phyloP scores from a whole-genome alignment of 306 rosid genomes.

The Pueraria montana region DNA sequence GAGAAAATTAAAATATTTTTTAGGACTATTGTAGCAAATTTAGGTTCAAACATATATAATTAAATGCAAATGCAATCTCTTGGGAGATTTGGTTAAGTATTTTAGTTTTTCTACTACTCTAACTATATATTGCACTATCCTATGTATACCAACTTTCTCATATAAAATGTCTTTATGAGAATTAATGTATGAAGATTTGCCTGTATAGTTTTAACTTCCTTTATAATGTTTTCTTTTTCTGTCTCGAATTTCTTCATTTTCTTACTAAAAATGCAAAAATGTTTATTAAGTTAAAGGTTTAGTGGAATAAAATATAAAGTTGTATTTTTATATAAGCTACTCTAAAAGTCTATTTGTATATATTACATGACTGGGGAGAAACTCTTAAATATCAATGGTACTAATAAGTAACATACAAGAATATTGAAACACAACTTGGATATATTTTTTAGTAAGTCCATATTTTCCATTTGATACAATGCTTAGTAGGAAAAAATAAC shows the following conservation, averaged over 20 bases:
- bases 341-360: background rate
- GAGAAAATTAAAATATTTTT: conserved; percentile 15
- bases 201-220: conserved; percentile 1
- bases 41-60: background rate
- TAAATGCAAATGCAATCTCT: conserved; percentile 15
- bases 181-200: background rate
- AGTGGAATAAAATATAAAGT: background rate
- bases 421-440: conserved; percentile 31
- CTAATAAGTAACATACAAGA: background rate
- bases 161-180: background rate
- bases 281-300: conserved; percentile 6
- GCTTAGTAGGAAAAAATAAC: too few relatives aligned
- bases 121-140: background rate
- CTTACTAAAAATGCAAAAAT: conserved; percentile 4
- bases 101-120: conserved; percentile 18
- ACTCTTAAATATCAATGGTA: background rate
- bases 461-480: background rate
- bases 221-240: background rate
- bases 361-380: background rate
- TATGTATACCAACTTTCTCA: conserved; percentile 3
- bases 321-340: conserved; percentile 25
- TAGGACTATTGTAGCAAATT: background rate
- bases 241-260: background rate
- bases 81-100: conserved; percentile 18
- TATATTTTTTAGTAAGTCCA: conserved; percentile 5